These are phyloP conservation scores for Quercus tomentella DNA, from an alignment of 331 rosid genomes.

Conservation along the genomic window DNA sequence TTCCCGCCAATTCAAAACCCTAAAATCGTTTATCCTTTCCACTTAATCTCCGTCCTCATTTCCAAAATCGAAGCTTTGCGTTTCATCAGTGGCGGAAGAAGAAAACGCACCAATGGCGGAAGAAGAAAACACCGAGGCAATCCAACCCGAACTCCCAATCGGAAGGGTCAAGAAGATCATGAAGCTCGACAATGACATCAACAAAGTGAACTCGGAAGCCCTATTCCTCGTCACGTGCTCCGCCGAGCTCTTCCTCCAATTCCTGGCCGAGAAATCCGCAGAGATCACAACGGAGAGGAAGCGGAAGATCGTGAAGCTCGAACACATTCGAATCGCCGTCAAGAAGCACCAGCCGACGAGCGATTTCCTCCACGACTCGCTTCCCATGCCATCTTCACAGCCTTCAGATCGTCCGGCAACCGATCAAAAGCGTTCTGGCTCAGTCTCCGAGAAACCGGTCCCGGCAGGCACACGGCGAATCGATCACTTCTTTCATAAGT, in stretches of 20 bases:
- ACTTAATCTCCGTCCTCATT: not conserved
- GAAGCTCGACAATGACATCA: constrained; percentile 64
- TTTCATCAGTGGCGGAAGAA: constrained; percentile 46
- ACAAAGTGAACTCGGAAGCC: constrained; percentile 73
- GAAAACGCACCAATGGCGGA: constrained; percentile 43
- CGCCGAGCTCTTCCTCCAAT: constrained; percentile 71
- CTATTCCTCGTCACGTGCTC: constrained; percentile 62
- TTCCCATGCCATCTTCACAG: constrained; percentile 42
- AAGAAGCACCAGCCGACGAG: constrained; percentile 70
- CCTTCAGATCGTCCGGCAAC: constrained; percentile 21
- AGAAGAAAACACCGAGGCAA: constrained; percentile 22
- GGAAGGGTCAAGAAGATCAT: constrained; percentile 77
- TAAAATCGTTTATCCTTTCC: not conserved
- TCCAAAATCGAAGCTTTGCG: not conserved
- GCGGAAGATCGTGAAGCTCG: constrained; percentile 76
- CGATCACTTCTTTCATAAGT: constrained; percentile 56
- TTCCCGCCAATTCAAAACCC: constrained; percentile 53
- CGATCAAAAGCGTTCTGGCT: constrained; percentile 29
- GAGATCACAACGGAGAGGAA: constrained; percentile 61
- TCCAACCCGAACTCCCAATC: constrained; percentile 51
- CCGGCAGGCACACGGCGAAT: constrained; percentile 63
- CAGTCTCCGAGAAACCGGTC: constrained; percentile 29
- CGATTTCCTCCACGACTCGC: constrained; percentile 84
- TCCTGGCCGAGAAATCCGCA: constrained; percentile 71
- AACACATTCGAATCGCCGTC: constrained; percentile 56